A percentile compares a stretch with the other conserved stretches of the same genome.
Evolutionary conservation across 768 basidiomycete genomes (phyloP).

Genomic region (Termitomyces sp.): DNA sequence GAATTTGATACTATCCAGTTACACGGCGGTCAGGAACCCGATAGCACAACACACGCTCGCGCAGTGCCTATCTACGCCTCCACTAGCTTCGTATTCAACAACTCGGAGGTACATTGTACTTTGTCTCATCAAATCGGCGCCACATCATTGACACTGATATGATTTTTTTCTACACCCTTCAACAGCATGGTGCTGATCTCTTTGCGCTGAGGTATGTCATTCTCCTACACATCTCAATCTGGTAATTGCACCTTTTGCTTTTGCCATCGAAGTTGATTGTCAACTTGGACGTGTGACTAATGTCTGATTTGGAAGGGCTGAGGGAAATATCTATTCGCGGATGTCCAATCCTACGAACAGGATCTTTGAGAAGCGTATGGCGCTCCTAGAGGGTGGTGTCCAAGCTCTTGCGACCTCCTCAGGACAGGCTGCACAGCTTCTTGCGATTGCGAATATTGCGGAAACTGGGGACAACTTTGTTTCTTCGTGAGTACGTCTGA

Average conservation of each 20-base stretch:
- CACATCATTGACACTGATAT: background rate
- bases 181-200: constrained; percentile 67
- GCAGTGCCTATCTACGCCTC: constrained; percentile 77
- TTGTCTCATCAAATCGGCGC: background rate
- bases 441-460: constrained; percentile 59
- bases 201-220: constrained; percentile 50
- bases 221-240: background rate
- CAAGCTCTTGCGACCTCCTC: constrained; percentile 72
- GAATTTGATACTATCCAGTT: constrained; percentile 81
- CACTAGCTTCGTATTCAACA: constrained; percentile 70
- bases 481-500: constrained; percentile 42
- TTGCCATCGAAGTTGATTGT: background rate
- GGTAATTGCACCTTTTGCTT: background rate
- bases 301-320: constrained; percentile 26
- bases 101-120: constrained; percentile 44
- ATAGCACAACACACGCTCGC: constrained; percentile 62
- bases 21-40: constrained; percentile 67
- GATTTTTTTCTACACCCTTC: background rate
- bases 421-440: constrained; percentile 75
- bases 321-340: constrained; percentile 64
- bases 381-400: constrained; percentile 73
- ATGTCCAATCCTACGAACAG: constrained; percentile 67
- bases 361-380: constrained; percentile 76
- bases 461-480: constrained; percentile 75
- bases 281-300: background rate